phyloP scores from a whole-genome alignment of 768 basidiomycete genomes.

The Xanthoconium stramineum region DNA sequence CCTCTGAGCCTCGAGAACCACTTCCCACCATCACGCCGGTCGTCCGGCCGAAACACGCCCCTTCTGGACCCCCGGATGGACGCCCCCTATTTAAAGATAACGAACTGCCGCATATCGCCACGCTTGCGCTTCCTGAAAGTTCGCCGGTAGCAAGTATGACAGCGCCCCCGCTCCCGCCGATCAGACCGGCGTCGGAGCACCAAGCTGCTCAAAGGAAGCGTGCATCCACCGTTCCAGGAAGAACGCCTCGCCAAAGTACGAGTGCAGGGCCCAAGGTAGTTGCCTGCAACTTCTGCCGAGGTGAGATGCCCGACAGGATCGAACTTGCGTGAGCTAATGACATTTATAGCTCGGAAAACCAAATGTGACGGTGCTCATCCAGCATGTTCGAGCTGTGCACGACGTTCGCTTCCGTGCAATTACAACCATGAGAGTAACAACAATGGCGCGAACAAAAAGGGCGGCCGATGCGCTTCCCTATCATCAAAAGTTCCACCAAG shows the following conservation, averaged over 20 bases:
- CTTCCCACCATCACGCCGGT: slow-evolving; percentile 37
- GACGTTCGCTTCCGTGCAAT: slow-evolving; percentile 71
- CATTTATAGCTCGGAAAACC: slow-evolving; percentile 71
- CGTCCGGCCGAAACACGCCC: slow-evolving; percentile 28
- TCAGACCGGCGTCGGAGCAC: slow-evolving; percentile 64
- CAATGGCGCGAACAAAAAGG: slow-evolving; percentile 35
- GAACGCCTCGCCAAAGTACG: slow-evolving; percentile 53
- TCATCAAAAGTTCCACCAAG: slow-evolving; percentile 39
- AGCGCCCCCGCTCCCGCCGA: slow-evolving; percentile 59
- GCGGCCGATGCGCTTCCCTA: slow-evolving; percentile 49
- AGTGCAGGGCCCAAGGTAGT: slow-evolving; percentile 82
- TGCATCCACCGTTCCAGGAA: slow-evolving; percentile 64
- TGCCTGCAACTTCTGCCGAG: slow-evolving; percentile 86
- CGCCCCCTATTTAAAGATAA: slow-evolving; percentile 55
- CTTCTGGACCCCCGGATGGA: slow-evolving; percentile 29
- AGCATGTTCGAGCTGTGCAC: slow-evolving; percentile 78
- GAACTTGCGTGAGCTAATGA: slow-evolving; percentile 5
- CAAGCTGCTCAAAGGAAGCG: slow-evolving; percentile 69
- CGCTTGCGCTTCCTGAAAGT: slow-evolving; percentile 56
- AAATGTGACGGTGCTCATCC: slow-evolving; percentile 88
- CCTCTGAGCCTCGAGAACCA: slow-evolving; percentile 46
- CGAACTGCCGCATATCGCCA: slow-evolving; percentile 70
- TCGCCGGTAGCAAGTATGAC: slow-evolving; percentile 58
- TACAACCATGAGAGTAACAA: slow-evolving; percentile 64
- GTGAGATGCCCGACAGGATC: slow-evolving; percentile 39